Percentiles rank a stretch among this genome's conserved stretches.
Evolutionary conservation across 2,329 filamentous ascomycete genomes (phyloP).

Genomic region (Scytalidium sp.): DNA sequence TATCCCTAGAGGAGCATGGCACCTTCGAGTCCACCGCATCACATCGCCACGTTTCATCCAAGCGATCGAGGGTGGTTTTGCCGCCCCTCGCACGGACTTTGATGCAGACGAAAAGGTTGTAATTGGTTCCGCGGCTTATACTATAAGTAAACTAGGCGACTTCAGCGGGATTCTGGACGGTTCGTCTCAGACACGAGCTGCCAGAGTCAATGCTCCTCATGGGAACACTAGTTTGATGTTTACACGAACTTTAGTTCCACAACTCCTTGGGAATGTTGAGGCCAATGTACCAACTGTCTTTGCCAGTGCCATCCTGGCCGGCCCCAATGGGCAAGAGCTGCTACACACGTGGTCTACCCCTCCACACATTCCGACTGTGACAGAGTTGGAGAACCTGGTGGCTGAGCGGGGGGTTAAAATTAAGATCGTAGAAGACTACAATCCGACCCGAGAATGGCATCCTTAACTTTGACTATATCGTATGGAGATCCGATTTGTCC

Average conservation of each 20-base stretch:
- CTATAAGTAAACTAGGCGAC: conserved; percentile 5
- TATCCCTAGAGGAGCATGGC: conserved; percentile 32
- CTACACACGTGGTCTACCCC: conserved; percentile 1
- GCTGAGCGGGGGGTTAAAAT: conserved; percentile 2
- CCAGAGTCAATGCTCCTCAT: conserved; percentile 4
- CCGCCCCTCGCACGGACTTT: conserved; percentile 7
- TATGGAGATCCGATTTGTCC: too few relatives aligned
- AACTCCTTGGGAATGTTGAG: conserved; percentile 4
- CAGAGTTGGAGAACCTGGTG: conserved; percentile 2
- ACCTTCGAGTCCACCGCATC: conserved; percentile 33
- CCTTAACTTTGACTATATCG: conserved; percentile 1
- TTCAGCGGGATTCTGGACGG: conserved; percentile 6
- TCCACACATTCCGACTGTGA: background rate
- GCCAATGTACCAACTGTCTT: conserved; percentile 2
- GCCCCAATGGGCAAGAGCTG: conserved; percentile 1
- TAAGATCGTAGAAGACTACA: background rate
- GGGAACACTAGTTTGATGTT: conserved; percentile 8
- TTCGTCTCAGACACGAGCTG: background rate
- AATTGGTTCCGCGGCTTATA: background rate
- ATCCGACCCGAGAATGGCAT: background rate
- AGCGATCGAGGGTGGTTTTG: conserved; percentile 22
- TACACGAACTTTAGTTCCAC: conserved; percentile 3
- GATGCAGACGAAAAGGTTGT: background rate
- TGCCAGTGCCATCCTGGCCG: conserved; percentile 5
- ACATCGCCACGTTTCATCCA: conserved; percentile 1